A percentile compares a stretch with the other conserved stretches of the same genome.
Conservation (phyloP, 305 asterid species). For the Caryopteris hybrid region DNA sequence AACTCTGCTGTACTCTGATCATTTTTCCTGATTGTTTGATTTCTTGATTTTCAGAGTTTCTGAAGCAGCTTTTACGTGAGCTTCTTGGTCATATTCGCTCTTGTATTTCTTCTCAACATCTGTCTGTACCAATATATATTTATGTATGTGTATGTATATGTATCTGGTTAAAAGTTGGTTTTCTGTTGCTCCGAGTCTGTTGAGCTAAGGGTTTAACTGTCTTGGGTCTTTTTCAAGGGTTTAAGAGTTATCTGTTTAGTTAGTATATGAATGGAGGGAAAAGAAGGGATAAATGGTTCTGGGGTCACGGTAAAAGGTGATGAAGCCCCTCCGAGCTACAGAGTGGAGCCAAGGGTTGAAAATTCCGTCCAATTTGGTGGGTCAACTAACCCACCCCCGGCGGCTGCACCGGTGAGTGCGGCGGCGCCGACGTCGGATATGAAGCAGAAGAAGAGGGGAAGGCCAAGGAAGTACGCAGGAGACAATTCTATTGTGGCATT, state of each 20-base stretch:
- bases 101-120: too few relatives aligned
- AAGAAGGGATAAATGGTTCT: constrained; percentile 53
- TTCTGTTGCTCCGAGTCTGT: neutral
- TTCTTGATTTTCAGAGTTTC: constrained; percentile 37
- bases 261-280: constrained; percentile 74
- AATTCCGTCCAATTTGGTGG: constrained; percentile 38
- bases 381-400: constrained; percentile 36
- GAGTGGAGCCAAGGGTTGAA: constrained; percentile 55
- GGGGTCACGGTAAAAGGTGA: constrained; percentile 48
- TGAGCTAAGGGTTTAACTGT: constrained; percentile 25
- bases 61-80: constrained; percentile 22
- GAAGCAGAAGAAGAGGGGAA: constrained; percentile 74
- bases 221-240: constrained; percentile 24
- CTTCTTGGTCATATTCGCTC: constrained; percentile 10
- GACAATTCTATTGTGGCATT: constrained; percentile 66
- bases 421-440: too few relatives aligned
- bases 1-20: constrained; percentile 35
- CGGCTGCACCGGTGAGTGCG: constrained; percentile 8
- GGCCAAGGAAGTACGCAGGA: constrained; percentile 74
- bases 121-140: too few relatives aligned
- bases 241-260: constrained; percentile 28
- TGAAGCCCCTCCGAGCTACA: constrained; percentile 62
- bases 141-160: too few relatives aligned
- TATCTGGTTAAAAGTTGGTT: too few relatives aligned
- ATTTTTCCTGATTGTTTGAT: constrained; percentile 28